These are phyloP conservation scores for Coleophoma eucalyptorum DNA, from an alignment of 2,329 filamentous ascomycete genomes.

Conservation along the genomic window DNA sequence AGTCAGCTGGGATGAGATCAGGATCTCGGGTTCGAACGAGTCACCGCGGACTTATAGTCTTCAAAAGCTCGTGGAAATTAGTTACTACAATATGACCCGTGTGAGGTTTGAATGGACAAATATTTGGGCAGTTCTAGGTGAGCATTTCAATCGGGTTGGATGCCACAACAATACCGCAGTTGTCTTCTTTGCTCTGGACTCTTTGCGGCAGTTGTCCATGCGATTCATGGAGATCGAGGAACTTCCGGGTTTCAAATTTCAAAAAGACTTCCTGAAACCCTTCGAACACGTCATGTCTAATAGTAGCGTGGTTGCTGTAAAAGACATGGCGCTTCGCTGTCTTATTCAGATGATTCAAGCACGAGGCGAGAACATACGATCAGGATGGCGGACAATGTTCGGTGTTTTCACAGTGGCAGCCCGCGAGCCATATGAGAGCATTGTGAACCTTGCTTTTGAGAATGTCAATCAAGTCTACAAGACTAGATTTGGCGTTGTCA, in stretches of 20 bases:
- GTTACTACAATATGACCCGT: conserved; percentile 99
- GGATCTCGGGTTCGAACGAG: conserved; percentile 92
- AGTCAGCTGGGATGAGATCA: conserved; percentile 99
- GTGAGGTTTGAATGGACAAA: conserved; percentile 98
- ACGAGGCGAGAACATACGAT: conserved; percentile 91
- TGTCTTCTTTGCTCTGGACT: conserved; percentile 96
- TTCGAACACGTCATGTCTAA: conserved; percentile 98
- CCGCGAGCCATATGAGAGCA: conserved; percentile 86
- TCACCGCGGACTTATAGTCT: conserved; percentile 95
- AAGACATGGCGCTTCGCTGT: conserved; percentile 95
- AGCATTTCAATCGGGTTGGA: conserved; percentile 97
- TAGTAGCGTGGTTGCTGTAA: conserved; percentile 84
- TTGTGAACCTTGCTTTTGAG: conserved; percentile 95
- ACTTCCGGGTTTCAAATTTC: conserved; percentile 97
- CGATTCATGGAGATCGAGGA: conserved; percentile 99
- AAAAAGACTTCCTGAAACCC: conserved; percentile 97
- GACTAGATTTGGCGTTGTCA: conserved; percentile 90
- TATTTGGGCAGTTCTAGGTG: conserved; percentile 95
- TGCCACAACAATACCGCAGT: conserved; percentile 96
- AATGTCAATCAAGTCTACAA: conserved; percentile 96
- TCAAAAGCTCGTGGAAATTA: conserved; percentile 97
- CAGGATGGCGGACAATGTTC: conserved; percentile 99
- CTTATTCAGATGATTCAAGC: conserved; percentile 99
- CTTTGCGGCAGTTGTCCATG: conserved; percentile 92
- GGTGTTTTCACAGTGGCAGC: conserved; percentile 97